These are phyloP conservation scores for Alternaria dauci DNA, from an alignment of 2,329 filamentous ascomycete species.

Conservation along the genomic window DNA sequence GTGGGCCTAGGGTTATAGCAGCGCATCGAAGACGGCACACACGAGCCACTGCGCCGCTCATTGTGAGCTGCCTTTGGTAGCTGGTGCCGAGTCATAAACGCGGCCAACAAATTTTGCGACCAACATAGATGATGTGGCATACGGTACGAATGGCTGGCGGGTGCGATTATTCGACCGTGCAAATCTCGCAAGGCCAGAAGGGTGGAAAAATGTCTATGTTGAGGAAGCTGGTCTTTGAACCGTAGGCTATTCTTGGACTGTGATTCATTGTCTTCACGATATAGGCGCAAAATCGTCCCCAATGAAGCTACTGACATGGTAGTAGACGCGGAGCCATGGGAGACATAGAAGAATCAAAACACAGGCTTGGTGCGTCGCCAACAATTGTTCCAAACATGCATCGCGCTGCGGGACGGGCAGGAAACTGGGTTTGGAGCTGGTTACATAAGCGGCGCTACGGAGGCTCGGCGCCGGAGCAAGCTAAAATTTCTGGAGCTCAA, in stretches of 20 bases:
- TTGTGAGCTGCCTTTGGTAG: background rate
- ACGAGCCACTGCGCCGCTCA: background rate
- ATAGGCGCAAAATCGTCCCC: background rate
- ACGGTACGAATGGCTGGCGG: background rate
- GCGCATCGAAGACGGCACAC: background rate
- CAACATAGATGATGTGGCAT: background rate
- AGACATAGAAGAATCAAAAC: background rate
- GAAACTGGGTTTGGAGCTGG: background rate
- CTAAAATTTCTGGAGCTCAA: constrained; percentile 39
- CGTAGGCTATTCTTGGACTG: background rate
- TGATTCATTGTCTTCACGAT: background rate
- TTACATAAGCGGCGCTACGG: constrained; percentile 32
- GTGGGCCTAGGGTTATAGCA: background rate
- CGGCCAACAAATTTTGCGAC: background rate
- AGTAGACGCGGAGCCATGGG: background rate
- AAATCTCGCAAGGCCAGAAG: background rate
- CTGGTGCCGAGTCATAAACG: background rate
- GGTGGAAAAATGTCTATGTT: background rate
- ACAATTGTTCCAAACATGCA: background rate
- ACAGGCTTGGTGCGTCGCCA: background rate
- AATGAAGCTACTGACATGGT: background rate
- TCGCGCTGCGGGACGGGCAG: background rate
- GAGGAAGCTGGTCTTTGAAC: background rate
- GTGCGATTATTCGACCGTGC: background rate
- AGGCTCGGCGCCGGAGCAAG: constrained; percentile 26